Evolutionary conservation across 352 stramenopile genomes (phyloP).

Genomic region (Globisporangium nunn): DNA sequence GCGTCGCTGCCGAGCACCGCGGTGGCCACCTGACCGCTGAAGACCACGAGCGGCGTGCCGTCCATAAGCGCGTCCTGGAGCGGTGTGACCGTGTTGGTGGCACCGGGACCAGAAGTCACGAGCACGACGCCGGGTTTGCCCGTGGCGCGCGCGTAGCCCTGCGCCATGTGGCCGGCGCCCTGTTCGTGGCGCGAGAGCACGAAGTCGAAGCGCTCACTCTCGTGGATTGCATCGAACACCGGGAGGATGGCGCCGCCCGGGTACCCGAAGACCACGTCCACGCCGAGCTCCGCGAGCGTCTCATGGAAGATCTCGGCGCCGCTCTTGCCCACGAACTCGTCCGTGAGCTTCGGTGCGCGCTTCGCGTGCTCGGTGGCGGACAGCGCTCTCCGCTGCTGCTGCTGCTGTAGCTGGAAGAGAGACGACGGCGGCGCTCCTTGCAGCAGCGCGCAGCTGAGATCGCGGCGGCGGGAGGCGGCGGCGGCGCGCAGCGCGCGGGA

Average conservation of each 20-base stretch:
- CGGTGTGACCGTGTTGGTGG: constrained; percentile 92
- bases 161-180: constrained; percentile 80
- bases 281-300: constrained; percentile 87
- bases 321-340: constrained; percentile 88
- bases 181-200: constrained; percentile 79
- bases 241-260: constrained; percentile 91
- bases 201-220: constrained; percentile 79
- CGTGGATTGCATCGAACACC: constrained; percentile 93
- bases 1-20: constrained; percentile 88
- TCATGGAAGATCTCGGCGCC: constrained; percentile 93
- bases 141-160: constrained; percentile 77
- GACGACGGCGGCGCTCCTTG: background rate
- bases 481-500: constrained; percentile 30
- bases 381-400: constrained; percentile 22
- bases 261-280: constrained; percentile 92
- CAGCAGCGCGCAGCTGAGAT: background rate
- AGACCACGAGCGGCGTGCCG: constrained; percentile 91
- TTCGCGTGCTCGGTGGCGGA: constrained; percentile 29
- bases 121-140: constrained; percentile 89
- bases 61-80: constrained; percentile 94
- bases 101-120: constrained; percentile 90
- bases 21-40: constrained; percentile 92
- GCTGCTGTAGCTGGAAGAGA: background rate
- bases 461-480: constrained; percentile 11
- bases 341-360: constrained; percentile 42